Base-by-base conservation (phyloP, 2,329 filamentous ascomycete genomes). In the Lachnellula cervina region DNA sequence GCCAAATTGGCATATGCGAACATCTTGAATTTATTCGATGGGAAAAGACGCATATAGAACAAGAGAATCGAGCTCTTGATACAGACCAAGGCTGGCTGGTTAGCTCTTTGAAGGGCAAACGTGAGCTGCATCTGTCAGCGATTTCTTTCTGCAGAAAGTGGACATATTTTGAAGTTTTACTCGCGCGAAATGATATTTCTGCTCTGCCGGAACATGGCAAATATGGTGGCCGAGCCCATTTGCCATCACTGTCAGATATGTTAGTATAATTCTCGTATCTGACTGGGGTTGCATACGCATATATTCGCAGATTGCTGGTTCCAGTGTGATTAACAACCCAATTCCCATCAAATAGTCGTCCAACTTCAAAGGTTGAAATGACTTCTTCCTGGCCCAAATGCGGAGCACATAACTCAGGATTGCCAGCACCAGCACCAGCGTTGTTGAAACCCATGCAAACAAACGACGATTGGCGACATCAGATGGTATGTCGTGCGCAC, bases 31-130 rank as follows among this genome's bases (percentile, higher is more conserved):
- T 21, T 51, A n/a, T 50, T 37, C 5, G 48, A 55, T 6, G 53
- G 38, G 49, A 63, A 59, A 40, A 64, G 54, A n/a, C 61, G 52
- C 34, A 60, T 42, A 40, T 65, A 66, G 21, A 66, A 62, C 21
- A 65, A 25, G 4, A 65, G 51, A 14, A 65, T 61, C 13, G 57
- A 66, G 6, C 52, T 55, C 32, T 64, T 63, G 50, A 66, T 54
- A 42, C 52, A 62, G 16, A 56, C 17, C 7, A 54, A 19, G 14
- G 52, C 52, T 13, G 52, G 52, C 23, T 48, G 43, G 38, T 54
- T 54, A 7, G 40, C 52, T 43, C 52, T 40, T 35, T 54, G 52
- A 9, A 54, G 52, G 21, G 52, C 52, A 23, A 54, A 54, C 1
- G 35, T 49, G 25, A 54, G 16, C 52, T 54, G 21, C 23, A n/a